These are phyloP conservation scores for Pythium dissimile DNA, from an alignment of 352 stramenopile genomes.

Conservation along the genomic window DNA sequence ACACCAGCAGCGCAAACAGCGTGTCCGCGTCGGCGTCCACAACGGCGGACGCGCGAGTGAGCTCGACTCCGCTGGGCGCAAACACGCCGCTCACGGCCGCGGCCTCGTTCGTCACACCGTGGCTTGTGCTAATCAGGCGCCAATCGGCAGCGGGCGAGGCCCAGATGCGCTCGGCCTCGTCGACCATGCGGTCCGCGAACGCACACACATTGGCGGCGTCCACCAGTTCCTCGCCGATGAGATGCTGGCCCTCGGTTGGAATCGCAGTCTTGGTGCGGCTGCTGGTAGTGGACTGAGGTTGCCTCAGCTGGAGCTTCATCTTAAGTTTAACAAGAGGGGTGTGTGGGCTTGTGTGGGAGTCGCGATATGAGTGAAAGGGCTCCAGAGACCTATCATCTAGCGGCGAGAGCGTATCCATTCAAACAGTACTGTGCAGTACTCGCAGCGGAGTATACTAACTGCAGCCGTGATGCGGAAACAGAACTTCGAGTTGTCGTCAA, in stretches of 20 bases:
- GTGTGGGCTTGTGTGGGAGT: neutral
- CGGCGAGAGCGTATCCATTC: no score
- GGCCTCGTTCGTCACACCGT: conserved; percentile 11
- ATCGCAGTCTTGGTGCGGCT: no score
- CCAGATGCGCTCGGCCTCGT: conserved; percentile 28
- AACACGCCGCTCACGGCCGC: conserved; percentile 23
- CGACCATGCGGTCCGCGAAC: conserved; percentile 25
- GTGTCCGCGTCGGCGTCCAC: conserved; percentile 18
- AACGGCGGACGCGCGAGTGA: conserved; percentile 20
- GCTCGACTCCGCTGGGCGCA: conserved; percentile 7
- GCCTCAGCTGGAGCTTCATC: no score
- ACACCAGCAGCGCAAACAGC: conserved; percentile 29
- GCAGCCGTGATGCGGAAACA: no score
- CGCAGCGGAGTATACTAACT: no score
- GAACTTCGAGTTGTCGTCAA: no score
- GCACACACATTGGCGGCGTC: conserved; percentile 17
- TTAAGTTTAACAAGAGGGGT: neutral
- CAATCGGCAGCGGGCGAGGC: conserved; percentile 15
- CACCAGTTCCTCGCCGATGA: conserved; percentile 27
- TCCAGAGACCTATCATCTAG: no score
- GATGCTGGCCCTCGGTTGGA: neutral
- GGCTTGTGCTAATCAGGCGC: conserved; percentile 15
- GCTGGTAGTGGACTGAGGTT: no score
- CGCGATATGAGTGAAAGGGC: no score
- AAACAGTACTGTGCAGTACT: no score